A percentile compares a stretch with the other conserved stretches of the same genome.
These are phyloP conservation scores for Tieghemostelium lacteum DNA, from an alignment of 78 protist genomes.

Conservation along the genomic window DNA sequence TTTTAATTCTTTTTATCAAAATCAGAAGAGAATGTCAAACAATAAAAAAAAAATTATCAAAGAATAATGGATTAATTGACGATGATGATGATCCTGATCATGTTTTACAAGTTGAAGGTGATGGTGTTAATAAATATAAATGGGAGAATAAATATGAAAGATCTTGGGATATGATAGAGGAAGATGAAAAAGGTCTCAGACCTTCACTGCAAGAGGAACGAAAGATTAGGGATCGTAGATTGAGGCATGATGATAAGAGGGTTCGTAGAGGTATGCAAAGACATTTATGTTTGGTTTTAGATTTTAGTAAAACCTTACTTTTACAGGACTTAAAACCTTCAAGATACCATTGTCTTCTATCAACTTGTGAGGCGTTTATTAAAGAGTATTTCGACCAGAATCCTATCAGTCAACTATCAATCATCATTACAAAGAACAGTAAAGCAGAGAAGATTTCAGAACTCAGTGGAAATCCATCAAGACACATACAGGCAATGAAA, in stretches of 20 bases:
- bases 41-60: too few species aligned
- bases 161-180: slow-evolving; percentile 64
- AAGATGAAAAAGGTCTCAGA: slow-evolving; percentile 69
- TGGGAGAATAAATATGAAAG: slow-evolving; percentile 67
- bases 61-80: slow-evolving; percentile 33
- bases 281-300: slow-evolving; percentile 80
- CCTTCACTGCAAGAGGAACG: slow-evolving; percentile 24
- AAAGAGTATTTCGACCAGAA: slow-evolving; percentile 91
- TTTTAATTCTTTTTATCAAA: too few species aligned
- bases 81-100: slow-evolving; percentile 56
- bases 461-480: slow-evolving; percentile 65
- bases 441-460: slow-evolving; percentile 84
- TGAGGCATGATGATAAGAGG: slow-evolving; percentile 9
- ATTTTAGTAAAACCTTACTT: slow-evolving; percentile 52
- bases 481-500: slow-evolving; percentile 65
- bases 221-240: slow-evolving; percentile 19
- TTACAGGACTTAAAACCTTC: slow-evolving; percentile 80
- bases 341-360: slow-evolving; percentile 34
- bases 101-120: slow-evolving; percentile 32
- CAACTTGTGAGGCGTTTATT: slow-evolving; percentile 61
- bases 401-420: slow-evolving; percentile 88
- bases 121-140: slow-evolving; percentile 51
- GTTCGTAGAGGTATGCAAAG: slow-evolving; percentile 90
- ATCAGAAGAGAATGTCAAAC: too few species aligned
- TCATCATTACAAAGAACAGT: slow-evolving; percentile 78